Percentiles rank a stretch among this genome's conserved stretches.
Conservation (phyloP, 768 basidiomycete species). For the Amanita rubescens region DNA sequence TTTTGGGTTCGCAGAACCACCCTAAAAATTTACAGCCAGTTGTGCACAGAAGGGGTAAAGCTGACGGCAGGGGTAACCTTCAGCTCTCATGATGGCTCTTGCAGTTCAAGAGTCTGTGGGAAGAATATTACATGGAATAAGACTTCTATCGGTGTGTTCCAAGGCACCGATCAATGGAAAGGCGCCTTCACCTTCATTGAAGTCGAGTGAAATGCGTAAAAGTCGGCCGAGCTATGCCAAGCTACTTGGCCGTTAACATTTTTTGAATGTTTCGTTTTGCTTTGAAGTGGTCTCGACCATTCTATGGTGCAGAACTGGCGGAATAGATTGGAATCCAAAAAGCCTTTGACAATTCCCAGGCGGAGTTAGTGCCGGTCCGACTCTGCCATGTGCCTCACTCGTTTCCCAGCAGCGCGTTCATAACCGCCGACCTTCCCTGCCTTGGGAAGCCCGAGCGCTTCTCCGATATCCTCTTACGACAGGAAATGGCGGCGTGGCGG, state of each 20-base stretch:
- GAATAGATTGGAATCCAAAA: too few species aligned
- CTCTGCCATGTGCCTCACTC: neutral
- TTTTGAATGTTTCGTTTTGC: too few species aligned
- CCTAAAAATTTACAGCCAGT: neutral
- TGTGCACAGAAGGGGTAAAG: neutral
- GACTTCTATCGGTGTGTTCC: neutral
- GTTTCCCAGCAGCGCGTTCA: neutral
- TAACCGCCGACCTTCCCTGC: neutral
- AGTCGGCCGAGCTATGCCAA: too few species aligned
- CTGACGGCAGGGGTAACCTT: neutral
- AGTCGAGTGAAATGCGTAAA: too few species aligned
- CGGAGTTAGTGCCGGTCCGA: neutral
- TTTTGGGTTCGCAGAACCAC: too few species aligned
- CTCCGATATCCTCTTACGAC: neutral
- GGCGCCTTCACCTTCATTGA: too few species aligned
- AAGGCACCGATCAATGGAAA: neutral
- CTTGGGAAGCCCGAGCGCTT: neutral
- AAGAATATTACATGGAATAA: neutral
- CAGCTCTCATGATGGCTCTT: neutral
- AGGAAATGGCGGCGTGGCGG: neutral
- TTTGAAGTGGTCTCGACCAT: too few species aligned
- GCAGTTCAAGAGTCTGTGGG: neutral
- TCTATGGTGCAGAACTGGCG: too few species aligned
- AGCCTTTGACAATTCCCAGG: too few species aligned
- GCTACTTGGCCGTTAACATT: too few species aligned